Base-by-base conservation (phyloP, 495 filamentous ascomycete species). In the Penicillium canescens region DNA sequence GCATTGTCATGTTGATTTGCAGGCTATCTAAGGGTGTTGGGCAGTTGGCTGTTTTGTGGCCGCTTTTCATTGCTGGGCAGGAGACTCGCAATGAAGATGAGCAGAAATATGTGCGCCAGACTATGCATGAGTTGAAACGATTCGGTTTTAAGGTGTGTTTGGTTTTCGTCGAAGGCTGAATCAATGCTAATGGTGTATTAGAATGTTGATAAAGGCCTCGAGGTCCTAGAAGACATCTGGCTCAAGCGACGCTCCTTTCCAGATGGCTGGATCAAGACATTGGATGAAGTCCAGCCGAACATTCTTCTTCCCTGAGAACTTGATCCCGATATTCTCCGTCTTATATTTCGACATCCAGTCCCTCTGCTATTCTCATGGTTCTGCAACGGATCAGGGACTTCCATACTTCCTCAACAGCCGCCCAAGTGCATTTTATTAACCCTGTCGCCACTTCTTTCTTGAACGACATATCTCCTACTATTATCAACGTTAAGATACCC, bases 161-260 rank as follows among this genome's bases (percentile, higher is more conserved):
- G 4, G 21, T 4, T 7, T 26, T 36, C 4, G 13, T 31, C 3
- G 35, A 11, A 12, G 9, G 11, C 21, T 10, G 4, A 3, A 11
- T 35, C 16, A 26, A 37, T 49, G 48, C 50, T 66, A 44, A 61
- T 20, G 10, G 18, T 13, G 4, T 11, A 3, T 0, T 37, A 70
- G 62, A 76, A 76, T 42, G 71, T 74, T 2, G 72, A 73, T 23
- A 70, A 68, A 47, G 64, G 51, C 11, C 62, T 76, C 2, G 69
- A 73, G 36, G 54, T 63, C 7, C 53, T 76, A 5, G 71, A 76
- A 40, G 45, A 55, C 1, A 54, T 64, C 4, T 76, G 71, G 72
- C 69, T 73, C 54, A 76, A 73, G 42, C 63, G 64, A 40, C 67
- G 69, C 7, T 53, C 63, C 1, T 75, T 71, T 49, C 72, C 72